These are phyloP conservation scores for Puccinia coronata DNA, from an alignment of 1,284 basidiomycete species.

Conservation along the genomic window DNA sequence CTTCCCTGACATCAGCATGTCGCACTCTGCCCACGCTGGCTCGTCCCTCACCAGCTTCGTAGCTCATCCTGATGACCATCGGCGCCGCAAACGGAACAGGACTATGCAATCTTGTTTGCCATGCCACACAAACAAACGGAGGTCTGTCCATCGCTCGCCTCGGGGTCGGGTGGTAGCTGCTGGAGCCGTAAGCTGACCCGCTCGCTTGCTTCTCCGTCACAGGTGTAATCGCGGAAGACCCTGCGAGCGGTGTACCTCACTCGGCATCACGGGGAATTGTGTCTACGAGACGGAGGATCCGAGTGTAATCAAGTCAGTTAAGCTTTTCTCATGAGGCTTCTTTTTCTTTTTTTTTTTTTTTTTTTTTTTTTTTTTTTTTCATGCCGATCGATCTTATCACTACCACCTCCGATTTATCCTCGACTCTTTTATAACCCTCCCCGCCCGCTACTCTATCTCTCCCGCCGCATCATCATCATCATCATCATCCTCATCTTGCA, in stretches of 20 bases:
- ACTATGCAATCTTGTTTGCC: conserved; percentile 85
- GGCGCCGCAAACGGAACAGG: conserved; percentile 73
- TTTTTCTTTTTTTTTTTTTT: not conserved
- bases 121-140: conserved; percentile 87
- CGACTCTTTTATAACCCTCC: too few relatives aligned
- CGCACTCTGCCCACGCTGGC: not conserved
- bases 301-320: conserved; percentile 53
- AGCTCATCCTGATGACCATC: conserved; percentile 59
- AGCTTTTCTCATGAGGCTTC: conserved; percentile 56
- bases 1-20: not conserved
- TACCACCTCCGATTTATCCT: conserved; percentile 68
- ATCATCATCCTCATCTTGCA: not conserved
- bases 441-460: too few relatives aligned
- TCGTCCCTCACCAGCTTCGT: conserved; percentile 9
- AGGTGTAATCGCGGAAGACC: conserved; percentile 64
- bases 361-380: conserved; percentile 18
- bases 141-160: conserved; percentile 68
- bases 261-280: conserved; percentile 81
- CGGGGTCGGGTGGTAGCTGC: too few relatives aligned
- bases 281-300: conserved; percentile 90
- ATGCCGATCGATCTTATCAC: conserved; percentile 61
- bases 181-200: too few relatives aligned
- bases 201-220: not conserved
- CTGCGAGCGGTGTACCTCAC: conserved; percentile 81
- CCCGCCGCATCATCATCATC: too few relatives aligned